phyloP scores from a whole-genome alignment of 306 rosid species.

The Casuarina glauca region DNA sequence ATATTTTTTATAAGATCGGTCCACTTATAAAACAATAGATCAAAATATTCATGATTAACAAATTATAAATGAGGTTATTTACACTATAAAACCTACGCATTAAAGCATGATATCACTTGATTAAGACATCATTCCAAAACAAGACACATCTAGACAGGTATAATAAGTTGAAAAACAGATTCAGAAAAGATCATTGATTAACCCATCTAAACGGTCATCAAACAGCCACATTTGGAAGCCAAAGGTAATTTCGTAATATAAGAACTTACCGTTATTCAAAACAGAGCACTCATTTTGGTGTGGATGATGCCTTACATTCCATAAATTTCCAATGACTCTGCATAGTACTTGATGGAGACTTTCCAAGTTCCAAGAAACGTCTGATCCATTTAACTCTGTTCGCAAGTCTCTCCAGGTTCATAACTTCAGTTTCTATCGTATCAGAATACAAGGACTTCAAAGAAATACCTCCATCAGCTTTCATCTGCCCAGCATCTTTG shows the following conservation, averaged over 20 bases:
- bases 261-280: slow-evolving; percentile 2
- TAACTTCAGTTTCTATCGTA: slow-evolving; percentile 54
- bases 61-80: too few relatives aligned
- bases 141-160: too few relatives aligned
- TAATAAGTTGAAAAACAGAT: too few relatives aligned
- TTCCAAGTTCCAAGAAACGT: slow-evolving; percentile 44
- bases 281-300: slow-evolving; percentile 28
- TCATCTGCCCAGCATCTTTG: slow-evolving; percentile 41
- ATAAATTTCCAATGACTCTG: slow-evolving; percentile 56
- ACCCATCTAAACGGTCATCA: neutral
- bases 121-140: too few relatives aligned
- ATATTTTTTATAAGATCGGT: too few relatives aligned
- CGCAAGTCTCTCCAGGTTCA: slow-evolving; percentile 77
- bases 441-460: slow-evolving; percentile 48
- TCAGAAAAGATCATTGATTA: too few relatives aligned
- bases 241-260: slow-evolving; percentile 4
- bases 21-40: too few relatives aligned
- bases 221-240: neutral
- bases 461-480: slow-evolving; percentile 30
- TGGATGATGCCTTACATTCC: slow-evolving; percentile 36
- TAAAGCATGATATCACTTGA: too few relatives aligned
- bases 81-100: too few relatives aligned
- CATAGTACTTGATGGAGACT: slow-evolving; percentile 35
- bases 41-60: too few relatives aligned
- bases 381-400: slow-evolving; percentile 69